Base-by-base conservation (phyloP, 2,329 filamentous ascomycete genomes). In the Colletotrichum tropicicola region DNA sequence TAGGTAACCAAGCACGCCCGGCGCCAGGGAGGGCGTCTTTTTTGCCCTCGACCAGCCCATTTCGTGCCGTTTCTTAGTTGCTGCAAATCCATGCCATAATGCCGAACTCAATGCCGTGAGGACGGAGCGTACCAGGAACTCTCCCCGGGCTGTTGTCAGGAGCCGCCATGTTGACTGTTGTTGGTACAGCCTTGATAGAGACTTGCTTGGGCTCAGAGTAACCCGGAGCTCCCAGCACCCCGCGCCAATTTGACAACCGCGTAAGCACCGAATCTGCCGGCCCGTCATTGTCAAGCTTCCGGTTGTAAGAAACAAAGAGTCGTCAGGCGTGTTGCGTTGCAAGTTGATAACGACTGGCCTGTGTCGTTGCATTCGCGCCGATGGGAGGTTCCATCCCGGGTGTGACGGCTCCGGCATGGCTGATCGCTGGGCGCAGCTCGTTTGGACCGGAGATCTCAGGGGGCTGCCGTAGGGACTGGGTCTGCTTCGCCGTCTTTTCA, bases 341-440 rank as follows among this genome's bases (percentile, higher is more conserved):
- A 59, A 49, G 45, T 60, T 30, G 41, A 53, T 35, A 19, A 30
- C 10, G 48, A n/a, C 39, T 37, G 44, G 10, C 48, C 41, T 65
- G 48, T 32, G 32, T 39, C n/a, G 48, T 60, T 28, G 48, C 56
- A 54, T 27, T 48, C 43, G 49, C 49, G 28, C 49, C 49, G 32
- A 17, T 37, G 23, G n/a, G 35, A 61, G 43, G 55, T 51, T 57
- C 43, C 57, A 61, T 61, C 49, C 43, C 44, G 27, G 43, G 35
- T 54, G 61, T 43, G 25, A 49, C 61, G 41, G 35, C 61, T 54
- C 44, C 49, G 44, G 57, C 44, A 65, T 55, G 32, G 57, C 57
- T 61, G 49, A 61, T 65, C 57, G 49, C 49, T 51, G 44, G 61
- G 49, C 57, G 57, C 57, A 65, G 49, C 49, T 61, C 41, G 49